Base-by-base conservation (phyloP, 192 early-diverging fungal genomes). In the Linnemannia hyalina region DNA sequence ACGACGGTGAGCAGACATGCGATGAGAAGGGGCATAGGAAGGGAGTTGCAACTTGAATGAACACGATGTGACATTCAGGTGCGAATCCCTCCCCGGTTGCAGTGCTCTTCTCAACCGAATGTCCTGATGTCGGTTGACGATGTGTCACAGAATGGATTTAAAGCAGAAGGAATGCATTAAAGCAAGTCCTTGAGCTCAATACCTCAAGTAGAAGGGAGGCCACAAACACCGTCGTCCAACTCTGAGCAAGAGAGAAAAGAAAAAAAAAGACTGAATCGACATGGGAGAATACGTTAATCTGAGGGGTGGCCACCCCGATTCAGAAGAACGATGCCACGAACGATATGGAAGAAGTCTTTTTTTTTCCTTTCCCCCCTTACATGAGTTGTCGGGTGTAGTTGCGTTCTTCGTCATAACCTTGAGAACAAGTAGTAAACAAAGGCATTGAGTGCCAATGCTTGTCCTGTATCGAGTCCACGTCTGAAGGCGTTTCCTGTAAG, bases 71-170 rank as follows among this genome's bases (percentile, higher is more conserved):
- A 36, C 68, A 22, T 9, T 78, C 44, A 35, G 22, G 29, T 69
- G 4, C 60, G 41, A 70, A 32, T 32, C 41, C 55, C 18, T 52
- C 16, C 47, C 3, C 49, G 0, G 13, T 26, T 74, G 47, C 72
- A 65, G 11, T 65, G 10, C 9, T 35, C 26, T 32, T 26, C 57
- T 60, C 57, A 10, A 32, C 29, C 10, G 29, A 26, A 32, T 74
- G 73, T 49, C 41, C 47, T 74, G 73, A 65, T 38, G 18, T 38
- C 22, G 65, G 54, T 29, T 38, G 55, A 76, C 8, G 74, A 85
- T 41, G 79, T 42, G 84, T 86, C 84, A 86, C 84, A 86, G 84
- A 86, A 86, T 86, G 52, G 6, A 81, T 86, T 86, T 86, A 44
- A 86, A 86, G 84, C 84, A 77, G 38, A 86, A 54, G 84, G 84